Base-by-base conservation (phyloP, 2,329 filamentous ascomycete genomes). In the Fusarium nodosum region DNA sequence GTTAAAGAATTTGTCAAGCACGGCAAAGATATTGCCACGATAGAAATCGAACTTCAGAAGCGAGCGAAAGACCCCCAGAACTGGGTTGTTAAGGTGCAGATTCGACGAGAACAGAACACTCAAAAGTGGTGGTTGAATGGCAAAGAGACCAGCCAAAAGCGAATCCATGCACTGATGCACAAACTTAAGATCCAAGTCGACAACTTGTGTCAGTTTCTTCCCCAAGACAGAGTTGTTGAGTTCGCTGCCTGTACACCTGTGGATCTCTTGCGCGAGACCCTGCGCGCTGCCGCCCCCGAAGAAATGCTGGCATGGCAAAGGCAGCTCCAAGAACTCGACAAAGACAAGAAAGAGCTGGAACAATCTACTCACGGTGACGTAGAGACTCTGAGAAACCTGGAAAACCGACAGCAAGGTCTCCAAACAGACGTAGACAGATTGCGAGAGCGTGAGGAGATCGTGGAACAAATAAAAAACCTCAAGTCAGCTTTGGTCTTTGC, bases 131-230 rank as follows among this genome's bases (percentile, higher is more conserved):
- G 85, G 76, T 78, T 98, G 33, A 91, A 97, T 76, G 90, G 90
- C 41, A 87, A 84, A 67, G 85, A 86, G 57, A 80, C 84, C 7
- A 84, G 85, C 2, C 87, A 89, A 66, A 91, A 90, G 74, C 84
- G 84, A 5, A 85, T 98, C 9, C 85, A 91, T 72, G 81, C 84
- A 12, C 82, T 97, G 50, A 91, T 91, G 64, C 87, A 84, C 62
- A 85, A 85, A 12, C 89, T 97, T 74, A 91, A 91, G 50, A 98
- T 99, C 53, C 96, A 99, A 79, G 93, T 98, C 69, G 96, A 99
- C 82, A 99, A 99, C 73, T 85, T 99, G 3, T 99, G 96, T 78
- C 96, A 99, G 77, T 99, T 99, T 74, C 82, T 99, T 45, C 96
- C 96, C 0, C 96, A 99, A 79, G 96, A 99, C 77, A 92, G 94